Conservation (phyloP, 495 filamentous ascomycete species). For the Hypoxylon trugodes region DNA sequence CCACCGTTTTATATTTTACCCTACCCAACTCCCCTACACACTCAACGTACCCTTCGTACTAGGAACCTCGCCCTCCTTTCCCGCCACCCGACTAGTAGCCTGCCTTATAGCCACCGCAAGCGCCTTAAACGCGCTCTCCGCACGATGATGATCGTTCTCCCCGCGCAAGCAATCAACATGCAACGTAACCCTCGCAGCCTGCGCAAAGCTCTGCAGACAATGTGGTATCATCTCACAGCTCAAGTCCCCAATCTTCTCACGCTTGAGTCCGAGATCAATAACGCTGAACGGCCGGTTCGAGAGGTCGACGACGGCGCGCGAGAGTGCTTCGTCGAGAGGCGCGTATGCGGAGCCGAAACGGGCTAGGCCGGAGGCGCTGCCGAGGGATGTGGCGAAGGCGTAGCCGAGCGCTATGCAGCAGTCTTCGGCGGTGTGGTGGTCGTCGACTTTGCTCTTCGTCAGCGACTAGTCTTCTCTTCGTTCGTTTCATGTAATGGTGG, state of each 20-base stretch:
- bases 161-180: slow-evolving; percentile 91
- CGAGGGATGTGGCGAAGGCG: slow-evolving; percentile 82
- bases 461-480: slow-evolving; percentile 9
- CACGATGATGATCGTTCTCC: slow-evolving; percentile 94
- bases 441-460: slow-evolving; percentile 73
- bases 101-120: slow-evolving; percentile 81
- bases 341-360: slow-evolving; percentile 92
- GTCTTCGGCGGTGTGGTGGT: slow-evolving; percentile 98
- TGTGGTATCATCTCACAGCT: slow-evolving; percentile 98
- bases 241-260: slow-evolving; percentile 92
- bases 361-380: slow-evolving; percentile 77
- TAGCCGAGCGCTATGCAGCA: slow-evolving; percentile 87
- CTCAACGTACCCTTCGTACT: slow-evolving; percentile 90
- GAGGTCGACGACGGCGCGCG: slow-evolving; percentile 91
- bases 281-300: slow-evolving; percentile 89
- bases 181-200: slow-evolving; percentile 87
- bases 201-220: slow-evolving; percentile 91
- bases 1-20: not conserved
- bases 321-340: slow-evolving; percentile 94
- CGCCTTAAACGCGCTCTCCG: slow-evolving; percentile 98
- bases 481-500: not conserved
- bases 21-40: slow-evolving; percentile 46
- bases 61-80: slow-evolving; percentile 87
- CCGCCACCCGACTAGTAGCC: slow-evolving; percentile 76
- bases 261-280: slow-evolving; percentile 78